Conservation (phyloP, 192 early-diverging fungal species). For the Backusella tuberculispora region DNA sequence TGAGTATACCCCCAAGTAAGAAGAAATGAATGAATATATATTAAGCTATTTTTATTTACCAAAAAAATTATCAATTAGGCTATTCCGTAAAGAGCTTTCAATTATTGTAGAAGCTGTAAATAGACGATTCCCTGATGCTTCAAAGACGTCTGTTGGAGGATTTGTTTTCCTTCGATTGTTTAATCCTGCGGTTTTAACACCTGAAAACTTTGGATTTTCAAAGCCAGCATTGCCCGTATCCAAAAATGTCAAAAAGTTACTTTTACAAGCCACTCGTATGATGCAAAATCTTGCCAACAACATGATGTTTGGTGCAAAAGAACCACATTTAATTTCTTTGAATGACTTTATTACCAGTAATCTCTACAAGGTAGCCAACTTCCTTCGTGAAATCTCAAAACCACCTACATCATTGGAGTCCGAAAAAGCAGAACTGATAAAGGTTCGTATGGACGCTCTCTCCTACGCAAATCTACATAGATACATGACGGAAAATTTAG, state of each 20-base stretch:
- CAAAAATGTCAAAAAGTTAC: conserved; percentile 76
- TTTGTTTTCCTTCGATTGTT: conserved; percentile 96
- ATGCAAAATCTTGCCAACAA: conserved; percentile 98
- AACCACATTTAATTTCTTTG: conserved; percentile 86
- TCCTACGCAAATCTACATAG: conserved; percentile 53
- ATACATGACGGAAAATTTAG: conserved; percentile 67
- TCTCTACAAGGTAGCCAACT: conserved; percentile 72
- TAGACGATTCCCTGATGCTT: conserved; percentile 79
- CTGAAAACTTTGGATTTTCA: conserved; percentile 78
- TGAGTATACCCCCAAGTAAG: conserved; percentile 61
- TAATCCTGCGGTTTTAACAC: conserved; percentile 90
- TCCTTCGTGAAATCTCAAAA: conserved; percentile 76
- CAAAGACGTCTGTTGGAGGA: conserved; percentile 85
- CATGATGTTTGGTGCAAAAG: conserved; percentile 95
- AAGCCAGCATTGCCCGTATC: conserved; percentile 56
- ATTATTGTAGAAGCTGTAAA: conserved; percentile 76
- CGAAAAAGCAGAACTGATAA: background rate
- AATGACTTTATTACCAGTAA: conserved; percentile 88
- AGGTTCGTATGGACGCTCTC: conserved; percentile 6
- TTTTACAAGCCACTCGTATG: conserved; percentile 90
- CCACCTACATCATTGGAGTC: conserved; percentile 14
- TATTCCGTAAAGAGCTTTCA: conserved; percentile 79
- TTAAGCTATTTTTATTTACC: background rate
- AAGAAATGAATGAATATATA: background rate
- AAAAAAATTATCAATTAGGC: conserved; percentile 21